Conservation (phyloP, 345 rosid species). For the Euclidium syriacum region DNA sequence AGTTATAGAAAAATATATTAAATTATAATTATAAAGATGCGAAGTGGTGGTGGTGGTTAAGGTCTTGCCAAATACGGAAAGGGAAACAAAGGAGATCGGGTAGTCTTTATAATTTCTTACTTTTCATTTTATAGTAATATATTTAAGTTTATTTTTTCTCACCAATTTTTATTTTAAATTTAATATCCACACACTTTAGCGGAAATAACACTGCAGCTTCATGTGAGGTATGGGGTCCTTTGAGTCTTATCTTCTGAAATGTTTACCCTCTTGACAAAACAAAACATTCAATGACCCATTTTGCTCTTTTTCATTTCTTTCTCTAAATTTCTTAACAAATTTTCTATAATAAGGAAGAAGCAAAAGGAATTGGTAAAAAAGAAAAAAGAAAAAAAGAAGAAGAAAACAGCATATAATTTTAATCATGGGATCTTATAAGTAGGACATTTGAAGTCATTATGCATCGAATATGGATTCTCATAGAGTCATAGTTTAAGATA, state of each 20-base stretch:
- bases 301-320: not conserved
- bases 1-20: not conserved
- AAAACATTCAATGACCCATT: conserved; percentile 23
- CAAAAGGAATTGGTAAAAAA: conserved; percentile 15
- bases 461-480: not conserved
- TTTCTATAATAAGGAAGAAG: not conserved
- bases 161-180: not conserved
- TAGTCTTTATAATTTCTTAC: conserved; percentile 20
- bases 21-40: not conserved
- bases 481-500: no score
- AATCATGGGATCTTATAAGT: conserved; percentile 10
- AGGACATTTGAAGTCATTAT: conserved; percentile 5
- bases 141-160: not conserved
- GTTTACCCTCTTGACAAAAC: conserved; percentile 2
- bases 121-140: conserved; percentile 19
- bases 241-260: conserved; percentile 13
- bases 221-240: conserved; percentile 30
- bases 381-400: no score
- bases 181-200: not conserved
- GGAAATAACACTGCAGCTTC: conserved; percentile 27
- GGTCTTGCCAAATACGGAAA: conserved; percentile 26
- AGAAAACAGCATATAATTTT: not conserved
- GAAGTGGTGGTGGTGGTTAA: conserved; percentile 20
- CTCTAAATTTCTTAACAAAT: not conserved
- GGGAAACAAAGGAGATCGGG: conserved; percentile 10